Evolutionary conservation across 2,329 filamentous ascomycete genomes (phyloP).

Genomic region (Piedraia hortae): DNA sequence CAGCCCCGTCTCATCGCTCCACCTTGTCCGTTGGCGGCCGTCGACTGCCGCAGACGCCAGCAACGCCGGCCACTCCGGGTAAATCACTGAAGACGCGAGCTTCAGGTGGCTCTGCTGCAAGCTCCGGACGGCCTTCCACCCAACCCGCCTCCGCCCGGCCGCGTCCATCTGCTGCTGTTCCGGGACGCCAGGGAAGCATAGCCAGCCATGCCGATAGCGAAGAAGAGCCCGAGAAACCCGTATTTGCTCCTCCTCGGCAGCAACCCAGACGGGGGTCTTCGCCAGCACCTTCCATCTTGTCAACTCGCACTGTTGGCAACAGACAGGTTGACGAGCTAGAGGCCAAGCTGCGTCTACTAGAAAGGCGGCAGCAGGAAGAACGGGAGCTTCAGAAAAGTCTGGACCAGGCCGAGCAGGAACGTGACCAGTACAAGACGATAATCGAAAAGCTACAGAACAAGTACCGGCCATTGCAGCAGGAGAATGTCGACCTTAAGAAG

Average conservation of each 20-base stretch:
- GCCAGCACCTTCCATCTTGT: slow-evolving; percentile 9
- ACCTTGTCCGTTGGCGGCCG: too few relatives aligned
- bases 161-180: slow-evolving; percentile 3
- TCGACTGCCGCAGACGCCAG: too few relatives aligned
- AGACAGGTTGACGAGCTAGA: slow-evolving; percentile 69
- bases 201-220: slow-evolving; percentile 5
- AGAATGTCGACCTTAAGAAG: slow-evolving; percentile 48
- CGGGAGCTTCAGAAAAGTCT: slow-evolving; percentile 58
- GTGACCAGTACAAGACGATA: slow-evolving; percentile 53
- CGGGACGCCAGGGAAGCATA: too few relatives aligned
- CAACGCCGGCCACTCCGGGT: too few relatives aligned
- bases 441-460: slow-evolving; percentile 80
- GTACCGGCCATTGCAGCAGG: slow-evolving; percentile 59
- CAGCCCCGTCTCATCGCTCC: slow-evolving; percentile 13
- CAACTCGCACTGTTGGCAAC: slow-evolving; percentile 15
- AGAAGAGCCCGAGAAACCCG: slow-evolving; percentile 5
- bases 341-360: slow-evolving; percentile 59
- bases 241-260: slow-evolving; percentile 10
- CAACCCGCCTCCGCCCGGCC: slow-evolving; percentile 1
- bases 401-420: slow-evolving; percentile 47
- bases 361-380: slow-evolving; percentile 66
- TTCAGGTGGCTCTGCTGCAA: slow-evolving; percentile 11
- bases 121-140: slow-evolving; percentile 1
- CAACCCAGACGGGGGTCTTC: slow-evolving; percentile 11
- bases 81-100: slow-evolving; percentile 9